Base-by-base conservation (phyloP, 352 stramenopile genomes). In the Globisporangium barbulae region DNA sequence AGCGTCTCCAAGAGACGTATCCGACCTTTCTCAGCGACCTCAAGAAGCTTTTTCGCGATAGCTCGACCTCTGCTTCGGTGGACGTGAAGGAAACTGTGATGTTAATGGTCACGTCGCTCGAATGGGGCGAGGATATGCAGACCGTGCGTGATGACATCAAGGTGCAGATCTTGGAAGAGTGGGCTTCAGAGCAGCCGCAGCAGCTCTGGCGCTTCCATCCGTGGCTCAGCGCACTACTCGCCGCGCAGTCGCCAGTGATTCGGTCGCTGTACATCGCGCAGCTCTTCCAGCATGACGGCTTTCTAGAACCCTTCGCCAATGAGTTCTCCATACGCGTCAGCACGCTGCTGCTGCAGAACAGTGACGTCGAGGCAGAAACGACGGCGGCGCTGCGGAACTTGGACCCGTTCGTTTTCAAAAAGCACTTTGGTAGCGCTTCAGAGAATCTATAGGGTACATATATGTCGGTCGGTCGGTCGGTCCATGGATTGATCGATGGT, bases 241-340 rank as follows among this genome's bases (percentile, higher is more conserved):
- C 48, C 7, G 56, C 39, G 21, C 74, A 74, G 48, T 72, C 50
- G 1, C 13, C 55, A 37, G 37, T 12, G n/a, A 41, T 82, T 9
- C 61, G 65, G 39, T 53, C 53, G 2, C 12, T 49, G 1, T 83
- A 85, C 47, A 50, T 81, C 12, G 53, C 54, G 17, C 50, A 73
- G 25, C 44, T 85, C 6, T 71, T 76, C 50, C 59, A 69, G 13
- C 63, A 59, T 21, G 77, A 59, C n/a, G 77, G 75, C 33, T 75
- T 82, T 21, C 31, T 82, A 10, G 71, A 69, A 61, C 73, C 75
- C 64, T 71, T 63, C 6, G 68, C 71, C 66, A 75, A 64, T 6
- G 66, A 79, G 19, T 85, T 85, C 64, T 58, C 62, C 15, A 59
- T 69, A 22, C 74, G 77, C 25, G 67, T 82, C n/a, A 73, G 49